phyloP scores from a whole-genome alignment of 805 yeast genomes.

The Hemisphaericaspora nanyangensis region DNA sequence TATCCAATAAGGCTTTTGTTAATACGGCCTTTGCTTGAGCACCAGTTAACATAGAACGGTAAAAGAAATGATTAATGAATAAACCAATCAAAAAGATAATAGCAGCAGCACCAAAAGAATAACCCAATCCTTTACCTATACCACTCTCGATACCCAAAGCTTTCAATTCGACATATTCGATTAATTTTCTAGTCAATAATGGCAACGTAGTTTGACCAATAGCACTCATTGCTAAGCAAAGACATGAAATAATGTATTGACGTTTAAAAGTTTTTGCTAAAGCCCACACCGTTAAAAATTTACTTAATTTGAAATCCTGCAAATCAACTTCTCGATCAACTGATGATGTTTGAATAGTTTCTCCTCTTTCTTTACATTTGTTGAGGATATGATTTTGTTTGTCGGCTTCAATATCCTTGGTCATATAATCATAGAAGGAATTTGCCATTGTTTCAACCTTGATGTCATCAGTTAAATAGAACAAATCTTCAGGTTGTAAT shows the following conservation, averaged over 20 bases:
- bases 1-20: constrained; percentile 66
- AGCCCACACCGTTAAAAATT: constrained; percentile 18
- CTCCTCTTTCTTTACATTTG: constrained; percentile 27
- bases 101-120: constrained; percentile 35
- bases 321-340: constrained; percentile 24
- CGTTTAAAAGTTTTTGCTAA: constrained; percentile 26
- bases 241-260: constrained; percentile 30
- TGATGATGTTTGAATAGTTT: constrained; percentile 17
- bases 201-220: constrained; percentile 28
- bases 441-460: constrained; percentile 30
- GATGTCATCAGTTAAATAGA: constrained; percentile 28
- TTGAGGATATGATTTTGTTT: constrained; percentile 16
- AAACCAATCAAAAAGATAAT: constrained; percentile 28
- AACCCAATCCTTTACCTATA: constrained; percentile 38
- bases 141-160: constrained; percentile 20
- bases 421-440: constrained; percentile 19
- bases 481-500: constrained; percentile 61
- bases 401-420: constrained; percentile 18
- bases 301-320: constrained; percentile 27
- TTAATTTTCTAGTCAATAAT: constrained; percentile 34
- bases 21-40: constrained; percentile 67
- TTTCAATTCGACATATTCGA: constrained; percentile 28
- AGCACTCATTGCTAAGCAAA: constrained; percentile 22
- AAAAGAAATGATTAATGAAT: constrained; percentile 59
- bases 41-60: constrained; percentile 59